Percentiles rank a stretch among this genome's conserved stretches.
Conservation (phyloP, 2,329 filamentous ascomycete genomes). For the Tothia fuscella region DNA sequence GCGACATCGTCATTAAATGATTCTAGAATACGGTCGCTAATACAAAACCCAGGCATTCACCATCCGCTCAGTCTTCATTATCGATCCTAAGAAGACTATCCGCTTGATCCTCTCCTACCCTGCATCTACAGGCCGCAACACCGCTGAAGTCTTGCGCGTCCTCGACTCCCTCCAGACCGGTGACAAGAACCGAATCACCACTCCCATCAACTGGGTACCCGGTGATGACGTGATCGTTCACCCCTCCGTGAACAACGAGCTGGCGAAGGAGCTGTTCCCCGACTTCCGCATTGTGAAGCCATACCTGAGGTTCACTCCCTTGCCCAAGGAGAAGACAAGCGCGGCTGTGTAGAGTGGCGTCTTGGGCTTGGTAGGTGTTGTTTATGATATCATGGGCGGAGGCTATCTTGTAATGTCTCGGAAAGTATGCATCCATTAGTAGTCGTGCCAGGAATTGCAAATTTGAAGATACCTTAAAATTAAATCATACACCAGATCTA, state of each 20-base stretch:
- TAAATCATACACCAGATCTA: not conserved
- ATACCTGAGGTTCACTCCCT: constrained; percentile 47
- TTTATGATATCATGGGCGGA: not conserved
- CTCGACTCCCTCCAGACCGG: constrained; percentile 43
- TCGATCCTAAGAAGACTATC: constrained; percentile 54
- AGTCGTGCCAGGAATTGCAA: not conserved
- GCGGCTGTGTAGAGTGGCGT: constrained; percentile 4
- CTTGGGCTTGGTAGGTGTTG: not conserved
- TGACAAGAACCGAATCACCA: constrained; percentile 48
- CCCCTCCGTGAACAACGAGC: constrained; percentile 44
- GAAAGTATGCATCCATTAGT: not conserved
- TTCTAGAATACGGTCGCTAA: not conserved
- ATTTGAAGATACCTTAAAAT: not conserved
- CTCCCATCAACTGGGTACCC: constrained; percentile 50
- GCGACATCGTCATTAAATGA: not conserved
- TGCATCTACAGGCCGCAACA: constrained; percentile 47
- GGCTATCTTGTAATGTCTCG: not conserved
- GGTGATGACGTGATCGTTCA: constrained; percentile 51
- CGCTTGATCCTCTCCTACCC: constrained; percentile 51
- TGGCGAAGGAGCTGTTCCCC: constrained; percentile 47
- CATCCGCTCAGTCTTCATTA: constrained; percentile 53
- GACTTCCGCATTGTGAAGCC: constrained; percentile 51
- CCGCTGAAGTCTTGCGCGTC: constrained; percentile 39
- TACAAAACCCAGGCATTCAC: constrained; percentile 37
- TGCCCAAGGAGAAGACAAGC: constrained; percentile 42